Evolutionary conservation across 352 stramenopile genomes (phyloP), one percentile per base, ranked within the genome.

Genomic region (Phytophthora citrophthora): DNA sequence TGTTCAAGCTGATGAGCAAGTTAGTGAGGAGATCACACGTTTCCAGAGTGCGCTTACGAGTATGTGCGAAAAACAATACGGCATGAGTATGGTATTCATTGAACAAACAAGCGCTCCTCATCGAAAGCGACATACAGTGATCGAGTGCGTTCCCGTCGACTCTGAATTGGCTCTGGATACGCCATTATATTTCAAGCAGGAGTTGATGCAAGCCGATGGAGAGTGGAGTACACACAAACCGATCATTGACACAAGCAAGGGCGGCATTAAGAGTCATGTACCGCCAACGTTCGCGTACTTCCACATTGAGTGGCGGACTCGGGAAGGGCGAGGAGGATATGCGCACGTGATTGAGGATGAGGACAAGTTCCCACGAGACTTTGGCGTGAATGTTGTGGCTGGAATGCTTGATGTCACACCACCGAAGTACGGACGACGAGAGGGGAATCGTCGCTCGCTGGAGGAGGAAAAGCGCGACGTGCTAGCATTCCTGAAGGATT

Each of bases 211-310:
- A 26, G 83, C 76, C 3, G 78, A 92, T 57, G 77, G 84, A 38
- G 87, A 93, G 55, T 95, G 86, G 86, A 70, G 77, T 23, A 92
- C 84, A 13, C 88, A 95, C 68, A 88, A 90, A 54, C 89, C 91
- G 61, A 81, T 95, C 47, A 86, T 95, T 51, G 77, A 92, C 53
- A 93, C 83, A 8, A 79, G 57, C 44, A 76, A 84, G 39, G 78
- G 79, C 7, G 83, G 83, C 3, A 68, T 94, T 31, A 79, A 77
- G 54, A 77, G 72, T 24, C 75, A 89, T 38, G 71, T 95, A 5
- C 88, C 88, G 6, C 72, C 77, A 18, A 84, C 89, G n/a, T 93
- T 94, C 57, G 67, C 86, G 24, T 95, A 94, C 46, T 95, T 94
- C 57, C 83, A 95, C 61, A 91, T 95, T 39, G 83, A 91, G 62